Percentiles rank a stretch among this genome's conserved stretches.
phyloP scores from a whole-genome alignment of 2,329 filamentous ascomycete genomes.

The Proliferodiscus dingleyae region DNA sequence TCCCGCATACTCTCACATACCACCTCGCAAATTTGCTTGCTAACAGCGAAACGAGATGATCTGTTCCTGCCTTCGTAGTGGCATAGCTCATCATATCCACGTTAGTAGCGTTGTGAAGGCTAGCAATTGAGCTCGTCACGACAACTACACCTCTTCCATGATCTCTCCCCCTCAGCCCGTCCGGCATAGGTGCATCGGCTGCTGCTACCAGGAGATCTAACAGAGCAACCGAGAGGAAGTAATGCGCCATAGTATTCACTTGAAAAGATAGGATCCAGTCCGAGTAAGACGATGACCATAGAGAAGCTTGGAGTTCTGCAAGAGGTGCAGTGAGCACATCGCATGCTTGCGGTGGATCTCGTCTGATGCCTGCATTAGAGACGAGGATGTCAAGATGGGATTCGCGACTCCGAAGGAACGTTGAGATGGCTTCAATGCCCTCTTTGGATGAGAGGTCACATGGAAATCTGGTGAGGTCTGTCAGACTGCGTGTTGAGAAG shows the following conservation, averaged over 20 bases:
- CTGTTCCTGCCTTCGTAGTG: slow-evolving; percentile 46
- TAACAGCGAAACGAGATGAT: slow-evolving; percentile 45
- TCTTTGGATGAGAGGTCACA: slow-evolving; percentile 40
- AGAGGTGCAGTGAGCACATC: slow-evolving; percentile 40
- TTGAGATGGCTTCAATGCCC: slow-evolving; percentile 33
- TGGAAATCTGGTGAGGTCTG: slow-evolving; percentile 25
- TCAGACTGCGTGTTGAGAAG: slow-evolving; percentile 2
- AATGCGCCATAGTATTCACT: slow-evolving; percentile 46
- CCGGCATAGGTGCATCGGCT: slow-evolving; percentile 26
- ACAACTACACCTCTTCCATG: slow-evolving; percentile 43
- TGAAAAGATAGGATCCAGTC: slow-evolving; percentile 44
- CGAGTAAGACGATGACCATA: slow-evolving; percentile 38
- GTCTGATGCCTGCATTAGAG: slow-evolving; percentile 45
- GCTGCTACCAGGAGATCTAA: slow-evolving; percentile 40
- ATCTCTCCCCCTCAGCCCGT: slow-evolving; percentile 30
- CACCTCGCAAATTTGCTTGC: slow-evolving; percentile 43
- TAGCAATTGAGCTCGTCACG: slow-evolving; percentile 47
- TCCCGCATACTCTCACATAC: slow-evolving; percentile 40
- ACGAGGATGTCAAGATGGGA: slow-evolving; percentile 42
- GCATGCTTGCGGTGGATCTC: slow-evolving; percentile 40
- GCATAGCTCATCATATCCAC: slow-evolving; percentile 49
- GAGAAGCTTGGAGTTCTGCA: slow-evolving; percentile 39
- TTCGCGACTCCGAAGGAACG: slow-evolving; percentile 33
- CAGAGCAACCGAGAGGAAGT: slow-evolving; percentile 44
- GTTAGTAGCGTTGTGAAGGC: slow-evolving; percentile 48